Conservation (phyloP, 768 basidiomycete genomes). For the Tricholoma furcatifolium region DNA sequence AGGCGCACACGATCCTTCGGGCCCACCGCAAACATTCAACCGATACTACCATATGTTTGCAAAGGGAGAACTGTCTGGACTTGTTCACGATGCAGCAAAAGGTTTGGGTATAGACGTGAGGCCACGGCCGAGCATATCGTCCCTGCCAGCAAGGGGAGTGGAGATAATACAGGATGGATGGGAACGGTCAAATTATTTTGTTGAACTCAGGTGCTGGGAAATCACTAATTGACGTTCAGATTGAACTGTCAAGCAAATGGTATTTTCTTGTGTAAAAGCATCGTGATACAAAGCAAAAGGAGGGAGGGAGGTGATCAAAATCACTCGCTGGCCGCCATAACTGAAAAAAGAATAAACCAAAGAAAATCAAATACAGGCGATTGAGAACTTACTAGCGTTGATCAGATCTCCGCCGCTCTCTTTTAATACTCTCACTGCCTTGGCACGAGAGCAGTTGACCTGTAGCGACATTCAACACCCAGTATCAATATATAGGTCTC, state of each 20-base stretch:
- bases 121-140: conserved; percentile 15
- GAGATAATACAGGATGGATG: conserved; percentile 74
- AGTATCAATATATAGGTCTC: background rate
- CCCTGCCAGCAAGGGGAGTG: conserved; percentile 41
- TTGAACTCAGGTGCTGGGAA: conserved; percentile 70
- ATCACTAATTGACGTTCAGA: conserved; percentile 15
- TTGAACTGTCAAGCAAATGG: conserved; percentile 5
- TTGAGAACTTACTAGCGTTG: conserved; percentile 81
- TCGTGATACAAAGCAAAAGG: conserved; percentile 27
- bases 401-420: conserved; percentile 93
- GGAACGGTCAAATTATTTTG: conserved; percentile 89
- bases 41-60: conserved; percentile 98
- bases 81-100: conserved; percentile 63
- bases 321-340: conserved; percentile 93
- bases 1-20: conserved; percentile 15
- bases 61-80: conserved; percentile 66
- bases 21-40: conserved; percentile 55
- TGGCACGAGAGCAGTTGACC: conserved; percentile 87
- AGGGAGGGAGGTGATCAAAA: conserved; percentile 19
- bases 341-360: conserved; percentile 34
- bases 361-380: background rate
- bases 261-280: conserved; percentile 26
- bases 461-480: conserved; percentile 30
- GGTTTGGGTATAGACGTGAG: conserved; percentile 57
- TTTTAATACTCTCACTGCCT: conserved; percentile 88